These are phyloP conservation scores for Rhizodiscina lignyota DNA, from an alignment of 495 filamentous ascomycete genomes.

Conservation along the genomic window DNA sequence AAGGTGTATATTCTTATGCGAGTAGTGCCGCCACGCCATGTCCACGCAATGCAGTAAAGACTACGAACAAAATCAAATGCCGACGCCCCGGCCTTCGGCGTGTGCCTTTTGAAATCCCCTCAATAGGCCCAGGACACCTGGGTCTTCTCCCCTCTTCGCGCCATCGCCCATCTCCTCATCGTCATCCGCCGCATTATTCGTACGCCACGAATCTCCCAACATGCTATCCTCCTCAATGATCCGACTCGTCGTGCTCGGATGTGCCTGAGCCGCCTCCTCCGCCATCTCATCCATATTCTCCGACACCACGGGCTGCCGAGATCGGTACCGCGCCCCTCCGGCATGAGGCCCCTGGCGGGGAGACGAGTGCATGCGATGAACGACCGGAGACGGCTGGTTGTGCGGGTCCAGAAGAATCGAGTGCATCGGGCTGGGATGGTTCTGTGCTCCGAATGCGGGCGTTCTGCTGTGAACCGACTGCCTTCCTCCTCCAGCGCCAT, in stretches of 20 bases:
- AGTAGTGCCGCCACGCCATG: too few relatives aligned
- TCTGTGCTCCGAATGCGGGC: conserved; percentile 3
- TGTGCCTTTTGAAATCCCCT: conserved; percentile 84
- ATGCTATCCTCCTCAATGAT: conserved; percentile 35
- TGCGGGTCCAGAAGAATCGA: conserved; percentile 75
- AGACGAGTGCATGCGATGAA: conserved; percentile 18
- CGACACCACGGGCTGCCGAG: conserved; percentile 20
- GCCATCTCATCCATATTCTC: conserved; percentile 29
- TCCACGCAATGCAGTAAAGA: too few relatives aligned
- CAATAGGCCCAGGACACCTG: conserved; percentile 69
- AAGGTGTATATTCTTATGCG: too few relatives aligned
- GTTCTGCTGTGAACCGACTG: conserved; percentile 14
- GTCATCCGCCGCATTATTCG: conserved; percentile 31
- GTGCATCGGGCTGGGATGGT: conserved; percentile 36
- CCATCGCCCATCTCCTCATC: conserved; percentile 30
- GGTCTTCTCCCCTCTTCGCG: conserved; percentile 23
- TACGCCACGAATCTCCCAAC: conserved; percentile 48
- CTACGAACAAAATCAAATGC: conserved; percentile 8
- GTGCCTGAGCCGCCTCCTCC: conserved; percentile 8
- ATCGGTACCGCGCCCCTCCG: conserved; percentile 17
- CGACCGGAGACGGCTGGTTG: conserved; percentile 54
- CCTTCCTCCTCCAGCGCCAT: conserved; percentile 8
- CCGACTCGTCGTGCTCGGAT: conserved; percentile 18
- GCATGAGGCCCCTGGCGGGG: conserved; percentile 25
- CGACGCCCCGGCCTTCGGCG: conserved; percentile 36